These are phyloP conservation scores for Nicotiana rustica DNA, from an alignment of 305 asterid species.

Conservation along the genomic window DNA sequence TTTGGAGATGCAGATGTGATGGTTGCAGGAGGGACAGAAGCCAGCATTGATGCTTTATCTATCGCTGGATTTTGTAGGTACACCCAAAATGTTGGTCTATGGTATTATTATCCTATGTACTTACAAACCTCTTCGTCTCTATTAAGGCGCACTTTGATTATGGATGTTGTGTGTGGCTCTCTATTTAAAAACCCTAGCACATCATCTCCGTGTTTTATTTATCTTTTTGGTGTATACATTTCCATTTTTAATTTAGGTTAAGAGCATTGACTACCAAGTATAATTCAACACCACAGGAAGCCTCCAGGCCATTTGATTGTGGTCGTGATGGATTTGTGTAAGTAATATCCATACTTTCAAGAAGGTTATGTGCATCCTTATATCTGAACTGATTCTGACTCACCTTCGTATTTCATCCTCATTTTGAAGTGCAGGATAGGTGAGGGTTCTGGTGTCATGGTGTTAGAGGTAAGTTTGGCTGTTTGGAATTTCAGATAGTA, in stretches of 20 bases:
- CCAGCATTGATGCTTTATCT: constrained; percentile 97
- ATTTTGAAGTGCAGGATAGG: constrained; percentile 72
- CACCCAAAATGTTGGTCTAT: constrained; percentile 27
- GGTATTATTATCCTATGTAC: background rate
- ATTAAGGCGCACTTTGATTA: background rate
- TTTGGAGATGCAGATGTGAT: constrained; percentile 97
- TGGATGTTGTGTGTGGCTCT: background rate
- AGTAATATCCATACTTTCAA: constrained; percentile 42
- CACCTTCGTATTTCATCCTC: constrained; percentile 37
- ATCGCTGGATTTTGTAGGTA: constrained; percentile 99
- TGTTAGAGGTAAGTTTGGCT: constrained; percentile 79
- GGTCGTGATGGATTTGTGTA: constrained; percentile 98
- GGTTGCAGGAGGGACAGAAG: constrained; percentile 99
- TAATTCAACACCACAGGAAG: constrained; percentile 74
- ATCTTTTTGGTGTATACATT: constrained; percentile 15
- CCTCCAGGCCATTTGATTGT: constrained; percentile 94
- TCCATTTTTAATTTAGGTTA: constrained; percentile 57
- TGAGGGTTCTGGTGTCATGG: constrained; percentile 92
- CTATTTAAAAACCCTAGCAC: background rate
- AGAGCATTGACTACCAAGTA: constrained; percentile 90
- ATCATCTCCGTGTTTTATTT: background rate
- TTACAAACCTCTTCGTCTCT: background rate
- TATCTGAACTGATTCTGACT: constrained; percentile 35
- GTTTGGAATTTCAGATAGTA: background rate
- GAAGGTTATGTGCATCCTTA: constrained; percentile 15